Percentiles rank a stretch among this genome's conserved stretches.
phyloP scores from a whole-genome alignment of 208 protist species.

The Crithidia expoeki region DNA sequence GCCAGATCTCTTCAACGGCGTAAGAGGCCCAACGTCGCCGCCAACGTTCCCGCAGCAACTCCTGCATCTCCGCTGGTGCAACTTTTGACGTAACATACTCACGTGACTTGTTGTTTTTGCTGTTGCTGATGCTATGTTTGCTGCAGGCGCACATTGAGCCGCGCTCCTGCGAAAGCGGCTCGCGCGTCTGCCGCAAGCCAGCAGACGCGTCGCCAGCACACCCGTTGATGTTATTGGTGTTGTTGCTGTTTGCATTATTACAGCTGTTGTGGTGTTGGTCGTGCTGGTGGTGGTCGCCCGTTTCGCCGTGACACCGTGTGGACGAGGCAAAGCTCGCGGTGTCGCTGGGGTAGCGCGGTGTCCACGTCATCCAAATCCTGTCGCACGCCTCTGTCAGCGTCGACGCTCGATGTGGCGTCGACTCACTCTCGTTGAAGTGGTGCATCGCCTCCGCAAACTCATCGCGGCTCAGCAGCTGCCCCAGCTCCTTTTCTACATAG shows the following conservation, averaged over 20 bases:
- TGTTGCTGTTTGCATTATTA: too few species aligned
- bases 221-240: too few species aligned
- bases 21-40: conserved; percentile 18
- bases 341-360: not conserved
- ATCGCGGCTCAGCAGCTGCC: conserved; percentile 20
- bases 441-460: conserved; percentile 27
- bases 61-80: not conserved
- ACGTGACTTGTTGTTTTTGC: too few species aligned
- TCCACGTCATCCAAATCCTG: conserved; percentile 15
- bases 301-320: not conserved
- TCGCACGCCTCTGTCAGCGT: not conserved
- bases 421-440: not conserved
- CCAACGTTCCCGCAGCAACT: not conserved
- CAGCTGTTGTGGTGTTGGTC: not conserved
- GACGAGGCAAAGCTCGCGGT: not conserved
- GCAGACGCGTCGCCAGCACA: too few species aligned
- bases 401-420: too few species aligned
- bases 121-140: too few species aligned
- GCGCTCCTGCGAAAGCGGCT: too few species aligned
- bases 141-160: too few species aligned
- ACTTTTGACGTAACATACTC: not conserved
- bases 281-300: not conserved
- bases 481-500: conserved; percentile 12
- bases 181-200: too few species aligned
- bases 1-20: conserved; percentile 27